phyloP scores from a whole-genome alignment of 129 eudicot species.

The Flaveria linearis region DNA sequence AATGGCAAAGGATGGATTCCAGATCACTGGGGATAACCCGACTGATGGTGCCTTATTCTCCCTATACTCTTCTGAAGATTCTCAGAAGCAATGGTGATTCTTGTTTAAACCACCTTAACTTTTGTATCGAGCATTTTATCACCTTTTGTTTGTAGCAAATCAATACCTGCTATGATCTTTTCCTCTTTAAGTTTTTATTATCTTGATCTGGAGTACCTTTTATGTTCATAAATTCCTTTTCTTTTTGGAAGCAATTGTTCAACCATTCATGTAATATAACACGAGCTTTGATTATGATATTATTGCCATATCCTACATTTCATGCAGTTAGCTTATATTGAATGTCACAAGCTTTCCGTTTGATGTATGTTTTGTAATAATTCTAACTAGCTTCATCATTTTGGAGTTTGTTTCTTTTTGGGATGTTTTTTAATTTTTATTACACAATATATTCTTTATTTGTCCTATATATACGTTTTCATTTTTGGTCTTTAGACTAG shows the following conservation, averaged over 20 bases:
- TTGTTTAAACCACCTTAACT: not conserved
- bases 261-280: not conserved
- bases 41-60: slow-evolving; percentile 57
- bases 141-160: not conserved
- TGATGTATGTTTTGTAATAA: not conserved
- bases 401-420: not conserved
- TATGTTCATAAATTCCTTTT: not conserved
- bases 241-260: slow-evolving; percentile 6
- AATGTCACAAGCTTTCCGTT: not conserved
- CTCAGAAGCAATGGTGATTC: slow-evolving; percentile 48
- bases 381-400: not conserved
- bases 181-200: not conserved
- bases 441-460: not conserved
- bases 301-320: not conserved
- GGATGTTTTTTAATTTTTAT: too few species aligned
- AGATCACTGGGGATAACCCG: slow-evolving; percentile 54
- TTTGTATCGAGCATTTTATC: slow-evolving; percentile 4
- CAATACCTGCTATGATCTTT: slow-evolving; percentile 3
- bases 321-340: not conserved
- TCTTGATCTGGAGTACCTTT: too few species aligned
- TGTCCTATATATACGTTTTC: not conserved
- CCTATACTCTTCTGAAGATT: slow-evolving; percentile 63
- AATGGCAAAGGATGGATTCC: slow-evolving; percentile 73
- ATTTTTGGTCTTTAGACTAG: not conserved
- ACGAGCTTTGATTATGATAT: not conserved